Evolutionary conservation across 768 basidiomycete species (phyloP), one percentile per base, ranked within the genome.

Genomic region (Mycena galopus): DNA sequence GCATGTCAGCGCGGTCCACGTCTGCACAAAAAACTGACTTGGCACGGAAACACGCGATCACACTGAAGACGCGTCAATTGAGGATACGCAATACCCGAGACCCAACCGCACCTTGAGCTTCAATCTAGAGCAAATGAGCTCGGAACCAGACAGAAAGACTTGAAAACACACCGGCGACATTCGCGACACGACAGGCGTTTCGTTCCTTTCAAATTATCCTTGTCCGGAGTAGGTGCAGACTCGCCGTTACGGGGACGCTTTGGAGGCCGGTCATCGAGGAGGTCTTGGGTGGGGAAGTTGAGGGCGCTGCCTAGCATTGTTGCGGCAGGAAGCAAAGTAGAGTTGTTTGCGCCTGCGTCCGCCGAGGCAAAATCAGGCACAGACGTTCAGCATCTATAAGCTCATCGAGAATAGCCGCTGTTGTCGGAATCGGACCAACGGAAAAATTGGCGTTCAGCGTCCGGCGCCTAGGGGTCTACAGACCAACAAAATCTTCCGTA

Each of bases 1-100:
- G 57, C 17, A 62, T 55, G 71, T 77, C 69, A 73, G 72, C 62
- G 64, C 64, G 55, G 77, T 67, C 56, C 33, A 67, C 63, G 37
- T 30, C 57, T 42, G 37, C 35, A 66, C 25, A 12, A 39, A 65
- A 57, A 56, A 47, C 79, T 47, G 61, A 87, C 88, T 83, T 90
- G 88, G 76, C 90, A 91, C 29, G 90, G 90, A 76, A 91, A 91
- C 6, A 88, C 84, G 65, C 90, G 89, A 82, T 91, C 90, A 77
- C 90, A 91, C 90, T 71, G 47, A 35, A 63, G 30, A 71, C 53
- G 67, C 55, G 32, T 65, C 68, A 44, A 72, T 63, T 25, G 33
- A 50, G 42, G 42, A 10, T 10, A 59, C 57, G 23, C 53, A 27
- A 39, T 39, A 27, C 57, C 33, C 27, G 33, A 71, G 14, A 59